Percentiles rank a stretch among this genome's conserved stretches.
phyloP scores from a whole-genome alignment of 805 yeast genomes.

The Blastobotrys muscicola region DNA sequence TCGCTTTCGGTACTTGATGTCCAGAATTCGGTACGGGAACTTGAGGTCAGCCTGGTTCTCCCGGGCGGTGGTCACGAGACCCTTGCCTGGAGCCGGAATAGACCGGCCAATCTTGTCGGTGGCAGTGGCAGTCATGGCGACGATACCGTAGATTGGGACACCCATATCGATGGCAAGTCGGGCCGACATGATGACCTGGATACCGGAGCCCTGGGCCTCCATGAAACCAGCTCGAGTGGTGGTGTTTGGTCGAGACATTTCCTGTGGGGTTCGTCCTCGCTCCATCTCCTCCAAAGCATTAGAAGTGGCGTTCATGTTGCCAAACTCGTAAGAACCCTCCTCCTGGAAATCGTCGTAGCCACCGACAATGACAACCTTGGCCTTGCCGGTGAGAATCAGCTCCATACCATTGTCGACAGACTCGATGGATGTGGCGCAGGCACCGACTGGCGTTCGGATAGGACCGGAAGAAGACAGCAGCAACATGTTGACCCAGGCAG shows the following conservation, averaged over 20 bases:
- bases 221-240: constrained; percentile 94
- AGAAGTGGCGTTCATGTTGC: constrained; percentile 97
- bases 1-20: constrained; percentile 87
- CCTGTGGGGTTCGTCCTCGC: constrained; percentile 95
- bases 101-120: constrained; percentile 98
- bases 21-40: constrained; percentile 71
- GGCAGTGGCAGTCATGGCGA: constrained; percentile 93
- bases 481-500: constrained; percentile 99
- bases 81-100: constrained; percentile 99
- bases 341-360: constrained; percentile 99
- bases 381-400: constrained; percentile 86
- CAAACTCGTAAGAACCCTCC: constrained; percentile 97
- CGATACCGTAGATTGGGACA: constrained; percentile 94
- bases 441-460: constrained; percentile 98
- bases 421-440: constrained; percentile 98
- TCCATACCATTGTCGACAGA: constrained; percentile 95
- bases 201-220: constrained; percentile 99
- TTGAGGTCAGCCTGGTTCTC: constrained; percentile 78
- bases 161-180: constrained; percentile 95
- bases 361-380: constrained; percentile 94
- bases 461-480: constrained; percentile 96
- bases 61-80: constrained; percentile 95
- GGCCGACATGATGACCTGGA: constrained; percentile 92
- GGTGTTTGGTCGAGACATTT: constrained; percentile 98
- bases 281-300: constrained; percentile 79